Evolutionary conservation across 345 rosid species (phyloP).

Genomic region (Bruguiera parviflora): DNA sequence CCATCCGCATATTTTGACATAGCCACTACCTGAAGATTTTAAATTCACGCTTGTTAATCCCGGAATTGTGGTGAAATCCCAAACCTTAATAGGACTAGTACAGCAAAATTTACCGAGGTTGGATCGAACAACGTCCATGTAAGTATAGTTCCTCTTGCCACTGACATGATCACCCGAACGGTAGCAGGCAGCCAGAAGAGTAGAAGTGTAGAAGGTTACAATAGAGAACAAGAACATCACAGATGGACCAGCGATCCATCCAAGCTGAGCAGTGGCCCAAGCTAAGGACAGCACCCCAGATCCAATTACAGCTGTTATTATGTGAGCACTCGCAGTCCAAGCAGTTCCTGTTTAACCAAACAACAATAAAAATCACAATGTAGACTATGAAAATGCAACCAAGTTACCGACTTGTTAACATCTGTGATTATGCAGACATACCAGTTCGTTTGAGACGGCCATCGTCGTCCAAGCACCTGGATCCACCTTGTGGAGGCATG

Average conservation of each 20-base stretch:
- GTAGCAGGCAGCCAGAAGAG: conserved; percentile 59
- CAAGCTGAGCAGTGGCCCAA: conserved; percentile 76
- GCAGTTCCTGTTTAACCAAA: conserved; percentile 39
- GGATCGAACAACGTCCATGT: conserved; percentile 61
- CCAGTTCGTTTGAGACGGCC: conserved; percentile 73
- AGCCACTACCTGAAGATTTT: conserved; percentile 52
- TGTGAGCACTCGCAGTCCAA: conserved; percentile 77
- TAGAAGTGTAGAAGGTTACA: conserved; percentile 66
- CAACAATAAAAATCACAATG: background rate
- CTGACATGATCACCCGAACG: conserved; percentile 55
- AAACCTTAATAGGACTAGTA: background rate
- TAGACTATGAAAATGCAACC: background rate
- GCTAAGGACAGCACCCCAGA: conserved; percentile 75
- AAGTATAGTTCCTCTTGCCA: conserved; percentile 75
- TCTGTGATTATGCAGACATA: conserved; percentile 10
- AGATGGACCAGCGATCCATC: conserved; percentile 75
- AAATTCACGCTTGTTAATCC: too few relatives aligned
- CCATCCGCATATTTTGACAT: conserved; percentile 60
- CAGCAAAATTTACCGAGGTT: conserved; percentile 42
- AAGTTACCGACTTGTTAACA: too few relatives aligned
- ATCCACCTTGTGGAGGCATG: conserved; percentile 34
- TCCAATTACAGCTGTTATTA: conserved; percentile 79
- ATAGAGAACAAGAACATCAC: conserved; percentile 61
- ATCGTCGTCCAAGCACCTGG: conserved; percentile 73
- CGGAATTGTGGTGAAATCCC: background rate